Conservation (phyloP, 306 rosid species). For the Geum urbanum region DNA sequence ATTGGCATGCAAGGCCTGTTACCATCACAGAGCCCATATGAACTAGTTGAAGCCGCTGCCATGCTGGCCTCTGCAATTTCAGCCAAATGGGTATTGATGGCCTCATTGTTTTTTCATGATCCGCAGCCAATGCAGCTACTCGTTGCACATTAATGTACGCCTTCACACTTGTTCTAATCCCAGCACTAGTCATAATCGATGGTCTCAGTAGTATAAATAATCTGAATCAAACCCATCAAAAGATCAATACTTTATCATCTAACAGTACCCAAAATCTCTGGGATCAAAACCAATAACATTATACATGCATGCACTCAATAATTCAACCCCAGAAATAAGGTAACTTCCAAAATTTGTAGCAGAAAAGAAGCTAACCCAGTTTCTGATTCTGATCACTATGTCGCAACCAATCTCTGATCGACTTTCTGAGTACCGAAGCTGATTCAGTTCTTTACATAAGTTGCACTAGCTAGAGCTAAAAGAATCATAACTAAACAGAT, state of each 20-base stretch:
- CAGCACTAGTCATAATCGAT: background rate
- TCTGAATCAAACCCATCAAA: too few species aligned
- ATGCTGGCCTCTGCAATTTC: background rate
- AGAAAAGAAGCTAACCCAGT: background rate
- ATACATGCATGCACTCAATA: background rate
- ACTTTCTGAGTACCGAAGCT: background rate
- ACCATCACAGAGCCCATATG: background rate
- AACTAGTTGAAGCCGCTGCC: background rate
- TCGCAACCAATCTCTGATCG: too few species aligned
- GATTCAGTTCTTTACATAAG: background rate
- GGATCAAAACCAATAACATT: background rate
- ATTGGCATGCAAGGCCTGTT: background rate
- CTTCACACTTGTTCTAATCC: slow-evolving; percentile 8
- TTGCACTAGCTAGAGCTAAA: background rate
- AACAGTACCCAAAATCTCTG: too few species aligned
- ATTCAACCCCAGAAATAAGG: background rate
- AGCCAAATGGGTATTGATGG: background rate
- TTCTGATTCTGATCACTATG: background rate
- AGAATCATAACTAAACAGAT: background rate
- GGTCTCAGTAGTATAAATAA: background rate
- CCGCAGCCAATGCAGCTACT: background rate
- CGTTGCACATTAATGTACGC: background rate
- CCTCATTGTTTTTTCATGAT: background rate
- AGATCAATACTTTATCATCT: background rate
- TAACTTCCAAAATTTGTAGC: background rate